Percentiles rank a stretch among this genome's conserved stretches.
These are phyloP conservation scores for Arctium lappa DNA, from an alignment of 129 eudicot species.

Conservation along the genomic window DNA sequence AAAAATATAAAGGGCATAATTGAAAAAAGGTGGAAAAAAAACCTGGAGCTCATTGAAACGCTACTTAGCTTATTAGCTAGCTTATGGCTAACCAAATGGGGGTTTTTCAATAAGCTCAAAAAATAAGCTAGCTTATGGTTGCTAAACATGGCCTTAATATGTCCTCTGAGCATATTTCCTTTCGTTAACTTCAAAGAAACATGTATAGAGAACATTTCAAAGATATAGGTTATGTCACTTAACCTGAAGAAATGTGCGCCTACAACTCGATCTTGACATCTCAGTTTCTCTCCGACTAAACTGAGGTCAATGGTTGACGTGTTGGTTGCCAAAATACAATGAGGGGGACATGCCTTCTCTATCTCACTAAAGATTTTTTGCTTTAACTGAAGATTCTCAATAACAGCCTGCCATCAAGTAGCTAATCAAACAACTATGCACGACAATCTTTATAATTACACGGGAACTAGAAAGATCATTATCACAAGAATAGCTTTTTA, in stretches of 20 bases:
- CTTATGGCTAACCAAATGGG: background rate
- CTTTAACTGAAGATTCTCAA: slow-evolving; percentile 74
- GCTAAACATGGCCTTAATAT: background rate
- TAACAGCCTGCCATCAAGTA: slow-evolving; percentile 66
- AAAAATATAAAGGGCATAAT: background rate
- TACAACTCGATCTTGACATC: slow-evolving; percentile 67
- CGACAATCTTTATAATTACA: background rate
- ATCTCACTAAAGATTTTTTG: slow-evolving; percentile 75
- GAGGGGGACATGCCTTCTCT: slow-evolving; percentile 80
- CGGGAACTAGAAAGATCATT: background rate
- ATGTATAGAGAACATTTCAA: background rate
- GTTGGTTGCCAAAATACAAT: slow-evolving; percentile 93
- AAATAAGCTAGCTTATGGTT: too few species aligned
- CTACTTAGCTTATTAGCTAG: background rate
- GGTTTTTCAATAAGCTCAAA: too few species aligned
- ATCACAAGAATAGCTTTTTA: background rate
- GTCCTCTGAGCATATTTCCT: background rate
- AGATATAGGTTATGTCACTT: slow-evolving; percentile 11
- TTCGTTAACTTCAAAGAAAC: background rate
- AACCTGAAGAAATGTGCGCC: slow-evolving; percentile 99
- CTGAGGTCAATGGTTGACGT: slow-evolving; percentile 89
- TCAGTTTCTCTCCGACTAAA: slow-evolving; percentile 61
- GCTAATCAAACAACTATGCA: background rate
- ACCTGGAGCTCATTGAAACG: background rate
- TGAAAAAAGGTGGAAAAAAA: background rate